Conservation (phyloP, 202 grass and related monocot species). For the Brachypodium distachyon region DNA sequence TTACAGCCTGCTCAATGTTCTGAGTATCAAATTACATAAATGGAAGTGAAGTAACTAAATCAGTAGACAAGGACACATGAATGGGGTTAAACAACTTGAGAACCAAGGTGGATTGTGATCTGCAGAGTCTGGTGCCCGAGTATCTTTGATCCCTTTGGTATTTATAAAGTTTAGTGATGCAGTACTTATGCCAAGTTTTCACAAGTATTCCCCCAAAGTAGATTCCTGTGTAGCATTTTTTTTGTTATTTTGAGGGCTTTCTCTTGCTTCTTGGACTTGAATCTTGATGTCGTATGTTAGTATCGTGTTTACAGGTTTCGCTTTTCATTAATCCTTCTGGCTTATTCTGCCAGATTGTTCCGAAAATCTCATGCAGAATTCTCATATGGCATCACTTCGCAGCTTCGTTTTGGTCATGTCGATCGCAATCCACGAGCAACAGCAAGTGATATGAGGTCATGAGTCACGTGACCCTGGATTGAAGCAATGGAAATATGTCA, state of each 20-base stretch:
- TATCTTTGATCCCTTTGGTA: not conserved
- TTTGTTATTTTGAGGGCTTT: not conserved
- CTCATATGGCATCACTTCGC: not conserved
- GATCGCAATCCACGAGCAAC: not conserved
- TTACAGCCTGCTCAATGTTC: not conserved
- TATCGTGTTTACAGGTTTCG: not conserved
- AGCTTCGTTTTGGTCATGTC: not conserved
- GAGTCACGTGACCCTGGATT: not conserved
- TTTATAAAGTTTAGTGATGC: conserved; percentile 12
- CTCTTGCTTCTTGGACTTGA: not conserved
- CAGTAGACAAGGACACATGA: not conserved
- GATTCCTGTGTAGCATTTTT: not conserved
- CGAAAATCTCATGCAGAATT: not conserved
- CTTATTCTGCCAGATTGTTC: not conserved
- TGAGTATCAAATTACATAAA: not conserved
- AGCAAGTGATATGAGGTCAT: not conserved
- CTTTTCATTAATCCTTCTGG: not conserved
- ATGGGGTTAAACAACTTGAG: not conserved
- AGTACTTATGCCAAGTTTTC: not conserved
- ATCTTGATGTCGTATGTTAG: too few species aligned
- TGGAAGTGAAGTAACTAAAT: not conserved
- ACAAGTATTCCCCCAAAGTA: not conserved
- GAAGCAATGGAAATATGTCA: not conserved
- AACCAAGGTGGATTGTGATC: not conserved
- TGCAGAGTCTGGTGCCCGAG: too few species aligned